Evolutionary conservation across 306 rosid species (phyloP), one percentile per base, ranked within the genome.

Genomic region (Gillenia trifoliata): DNA sequence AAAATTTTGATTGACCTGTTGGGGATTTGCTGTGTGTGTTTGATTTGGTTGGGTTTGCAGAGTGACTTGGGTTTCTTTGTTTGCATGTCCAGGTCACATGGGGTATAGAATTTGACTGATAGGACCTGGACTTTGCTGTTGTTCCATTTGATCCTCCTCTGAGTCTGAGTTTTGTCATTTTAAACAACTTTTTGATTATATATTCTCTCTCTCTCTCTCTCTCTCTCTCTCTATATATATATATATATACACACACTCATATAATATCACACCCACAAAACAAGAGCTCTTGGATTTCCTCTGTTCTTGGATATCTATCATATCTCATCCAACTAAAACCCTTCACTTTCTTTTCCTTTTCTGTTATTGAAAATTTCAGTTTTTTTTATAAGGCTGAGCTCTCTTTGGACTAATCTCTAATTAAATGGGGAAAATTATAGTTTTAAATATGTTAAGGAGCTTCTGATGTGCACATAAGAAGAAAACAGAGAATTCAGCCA

Each of bases 71-170:
- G 72, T 66, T 70, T 68, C 78, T 82, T 70, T 77, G 81, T 85
- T 87, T 86, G 81, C 79, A 80, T 81, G 91, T 91, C 96, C 80
- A 83, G 80, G 77, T 88, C 92, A 88, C 74, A 65, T 86, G 88
- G 90, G 90, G 85, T 75, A 90, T 50, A 83, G 83, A 88, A 85
- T 91, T 89, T 85, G 90, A 86, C 88, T 75, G 91, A 93, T 77
- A 86, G 86, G 96, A 89, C 91, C 84, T 57, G 80, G 77, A 76
- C 79, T 80, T 79, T 74, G 79, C 84, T 75, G 83, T 74, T 45
- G 52, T 15, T 45, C 52, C 17, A 74, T 78, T 86, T 71, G 85
- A 86, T 86, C 82, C 84, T 83, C 83, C 52, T 45, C 17, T 45
- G 20, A 45, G 52, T 86, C 78, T 83, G 57, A 81, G 82, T 91